Conservation (phyloP, 2,329 filamentous ascomycete species). For the Cadophora luteo-olivacea region DNA sequence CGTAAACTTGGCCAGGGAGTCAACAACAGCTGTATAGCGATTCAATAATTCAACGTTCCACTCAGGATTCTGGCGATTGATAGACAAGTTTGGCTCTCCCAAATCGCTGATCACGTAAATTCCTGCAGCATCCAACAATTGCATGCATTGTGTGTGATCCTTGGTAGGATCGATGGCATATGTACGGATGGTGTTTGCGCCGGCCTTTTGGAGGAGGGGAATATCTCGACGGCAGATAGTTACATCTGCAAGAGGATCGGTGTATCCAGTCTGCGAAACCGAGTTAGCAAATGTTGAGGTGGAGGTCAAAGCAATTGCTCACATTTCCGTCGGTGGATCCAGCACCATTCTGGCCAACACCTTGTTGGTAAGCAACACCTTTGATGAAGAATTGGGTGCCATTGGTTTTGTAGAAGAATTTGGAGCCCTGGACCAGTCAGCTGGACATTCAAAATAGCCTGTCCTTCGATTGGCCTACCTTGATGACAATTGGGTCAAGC, state of each 20-base stretch:
- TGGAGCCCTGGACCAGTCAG: slow-evolving; percentile 38
- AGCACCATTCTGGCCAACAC: slow-evolving; percentile 59
- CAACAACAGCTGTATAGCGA: slow-evolving; percentile 85
- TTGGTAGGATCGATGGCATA: slow-evolving; percentile 85
- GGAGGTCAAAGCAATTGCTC: slow-evolving; percentile 4
- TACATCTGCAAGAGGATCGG: slow-evolving; percentile 79
- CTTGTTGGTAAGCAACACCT: slow-evolving; percentile 94
- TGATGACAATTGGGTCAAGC: slow-evolving; percentile 59
- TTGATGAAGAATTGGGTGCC: slow-evolving; percentile 88
- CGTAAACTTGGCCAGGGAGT: slow-evolving; percentile 78
- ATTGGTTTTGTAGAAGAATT: slow-evolving; percentile 52
- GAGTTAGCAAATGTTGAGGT: slow-evolving; percentile 6
- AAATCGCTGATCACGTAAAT: slow-evolving; percentile 97
- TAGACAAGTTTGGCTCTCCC: slow-evolving; percentile 78
- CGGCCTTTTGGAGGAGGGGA: slow-evolving; percentile 75
- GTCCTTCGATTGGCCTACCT: slow-evolving; percentile 35
- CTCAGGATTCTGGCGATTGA: slow-evolving; percentile 78
- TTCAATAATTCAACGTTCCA: slow-evolving; percentile 82
- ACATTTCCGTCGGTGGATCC: slow-evolving; percentile 24
- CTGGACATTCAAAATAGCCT: not conserved
- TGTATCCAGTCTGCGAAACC: slow-evolving; percentile 42
- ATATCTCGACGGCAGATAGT: slow-evolving; percentile 82
- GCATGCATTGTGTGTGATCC: slow-evolving; percentile 86
- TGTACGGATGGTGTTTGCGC: slow-evolving; percentile 91
- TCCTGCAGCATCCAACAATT: slow-evolving; percentile 77